phyloP scores from a whole-genome alignment of 306 rosid genomes.

The Prunus persica region DNA sequence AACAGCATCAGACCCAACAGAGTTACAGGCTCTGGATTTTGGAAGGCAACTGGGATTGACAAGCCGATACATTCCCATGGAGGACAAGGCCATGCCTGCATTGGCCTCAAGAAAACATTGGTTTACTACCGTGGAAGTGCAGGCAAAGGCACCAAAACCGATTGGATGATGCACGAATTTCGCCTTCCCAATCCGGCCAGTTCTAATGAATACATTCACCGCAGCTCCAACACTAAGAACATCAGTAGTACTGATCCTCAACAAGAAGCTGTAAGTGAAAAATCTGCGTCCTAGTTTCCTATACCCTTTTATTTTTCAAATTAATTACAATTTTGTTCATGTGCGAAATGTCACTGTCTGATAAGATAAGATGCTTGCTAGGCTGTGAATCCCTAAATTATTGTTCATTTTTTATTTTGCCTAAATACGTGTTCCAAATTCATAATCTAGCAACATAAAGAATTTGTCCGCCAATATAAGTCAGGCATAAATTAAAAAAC shows the following conservation, averaged over 20 bases:
- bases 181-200: constrained; percentile 50
- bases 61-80: constrained; percentile 49
- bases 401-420: no score
- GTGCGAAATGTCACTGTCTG: not conserved
- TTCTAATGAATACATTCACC: not conserved
- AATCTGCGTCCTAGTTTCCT: not conserved
- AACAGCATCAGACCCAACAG: constrained; percentile 85
- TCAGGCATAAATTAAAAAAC: no score
- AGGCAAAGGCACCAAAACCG: constrained; percentile 90
- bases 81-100: constrained; percentile 36
- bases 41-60: constrained; percentile 96
- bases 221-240: constrained; percentile 1
- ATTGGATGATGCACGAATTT: constrained; percentile 99
- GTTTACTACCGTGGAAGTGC: constrained; percentile 90
- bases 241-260: constrained; percentile 20
- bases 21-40: constrained; percentile 82
- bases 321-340: not conserved
- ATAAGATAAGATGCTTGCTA: not conserved
- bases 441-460: no score
- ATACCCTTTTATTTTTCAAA: not conserved
- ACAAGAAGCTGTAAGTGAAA: constrained; percentile 67
- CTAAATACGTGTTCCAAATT: no score
- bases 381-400: not conserved
- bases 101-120: constrained; percentile 88
- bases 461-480: no score